Evolutionary conservation across 2,329 filamentous ascomycete genomes (phyloP), one percentile per base, ranked within the genome.

Genomic region (Aspergillus brunneoviolaceus): DNA sequence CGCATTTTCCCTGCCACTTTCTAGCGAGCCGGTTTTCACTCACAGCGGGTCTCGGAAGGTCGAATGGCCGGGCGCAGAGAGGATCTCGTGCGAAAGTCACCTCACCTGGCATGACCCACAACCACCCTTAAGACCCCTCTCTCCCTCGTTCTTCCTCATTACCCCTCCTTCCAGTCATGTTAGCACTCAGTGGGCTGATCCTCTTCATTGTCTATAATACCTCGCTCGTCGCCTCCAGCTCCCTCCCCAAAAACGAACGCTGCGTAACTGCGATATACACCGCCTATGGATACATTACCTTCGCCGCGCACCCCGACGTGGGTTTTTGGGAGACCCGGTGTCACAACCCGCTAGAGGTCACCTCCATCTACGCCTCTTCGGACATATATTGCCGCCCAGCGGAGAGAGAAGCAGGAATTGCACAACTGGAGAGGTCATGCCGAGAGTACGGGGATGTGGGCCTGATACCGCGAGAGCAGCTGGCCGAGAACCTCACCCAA

Each of bases 331-430:
- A 65, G n/a, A 63, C 65, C 1, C 61, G 67, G 39, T 78, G 76
- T 55, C 71, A 67, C 21, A 76, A 77, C 59, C 57, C 65, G 0
- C 61, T 76, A 1, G 60, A 67, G 29, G 72, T 76, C 2, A 65
- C 64, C 2, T 78, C 76, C 1, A 72, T 76, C 12, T 78, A 76
- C 57, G 74, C 75, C 2, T 68, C 75, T 1, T 69, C 71, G 1
- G 69, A 73, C 4, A 23, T 70, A 1, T 75, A 75, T 54, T 78
- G 76, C 49, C 33, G 49, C 5, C 63, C 74, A 3, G 60, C 58
- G 1, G 69, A 71, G 29, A 68, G 66, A 14, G 60, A 55, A 0
- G 48, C 62, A 2, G 71, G 72, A 3, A 54, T 74, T 5, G 59
- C 67, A 1, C 63, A 66, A 51, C 54, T 72, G 39, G 63, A 60